Evolutionary conservation across 768 basidiomycete species (phyloP).

Genomic region (Hydnomerulius pinastri): DNA sequence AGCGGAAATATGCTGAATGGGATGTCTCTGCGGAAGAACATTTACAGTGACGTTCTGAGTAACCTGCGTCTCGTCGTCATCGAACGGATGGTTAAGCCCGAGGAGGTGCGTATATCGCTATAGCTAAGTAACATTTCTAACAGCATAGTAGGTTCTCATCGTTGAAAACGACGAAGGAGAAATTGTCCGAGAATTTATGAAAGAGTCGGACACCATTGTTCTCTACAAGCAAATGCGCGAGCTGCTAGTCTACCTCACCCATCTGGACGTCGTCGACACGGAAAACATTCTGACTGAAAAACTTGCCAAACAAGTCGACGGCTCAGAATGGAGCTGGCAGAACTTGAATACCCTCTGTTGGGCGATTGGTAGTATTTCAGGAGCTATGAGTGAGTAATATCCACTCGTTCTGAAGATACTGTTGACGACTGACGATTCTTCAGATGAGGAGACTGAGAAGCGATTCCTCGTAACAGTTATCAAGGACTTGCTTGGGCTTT

Average conservation of each 20-base stretch:
- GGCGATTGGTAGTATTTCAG: slow-evolving; percentile 99
- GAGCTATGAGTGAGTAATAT: slow-evolving; percentile 88
- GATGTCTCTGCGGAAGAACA: slow-evolving; percentile 86
- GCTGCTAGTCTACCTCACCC: slow-evolving; percentile 95
- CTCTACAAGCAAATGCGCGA: slow-evolving; percentile 99
- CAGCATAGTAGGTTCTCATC: slow-evolving; percentile 74
- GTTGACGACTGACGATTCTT: background rate
- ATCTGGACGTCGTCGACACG: slow-evolving; percentile 94
- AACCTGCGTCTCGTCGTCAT: slow-evolving; percentile 95
- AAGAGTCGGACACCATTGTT: slow-evolving; percentile 97
- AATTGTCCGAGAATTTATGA: slow-evolving; percentile 99
- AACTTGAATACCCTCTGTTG: slow-evolving; percentile 99
- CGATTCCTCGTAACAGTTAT: slow-evolving; percentile 98
- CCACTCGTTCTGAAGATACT: background rate
- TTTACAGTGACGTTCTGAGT: slow-evolving; percentile 92
- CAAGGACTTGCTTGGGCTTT: slow-evolving; percentile 95
- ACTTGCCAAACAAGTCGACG: slow-evolving; percentile 94
- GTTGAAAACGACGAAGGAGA: slow-evolving; percentile 99
- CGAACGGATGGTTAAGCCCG: slow-evolving; percentile 99
- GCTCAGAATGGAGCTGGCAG: slow-evolving; percentile 99
- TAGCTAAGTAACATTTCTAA: slow-evolving; percentile 6
- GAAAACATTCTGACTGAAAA: slow-evolving; percentile 98
- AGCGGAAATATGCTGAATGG: slow-evolving; percentile 71
- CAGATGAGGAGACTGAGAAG: slow-evolving; percentile 98
- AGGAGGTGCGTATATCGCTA: slow-evolving; percentile 66